These are phyloP conservation scores for Orbilia blumenaviensis DNA, from an alignment of 2,329 filamentous ascomycete species.

Conservation along the genomic window DNA sequence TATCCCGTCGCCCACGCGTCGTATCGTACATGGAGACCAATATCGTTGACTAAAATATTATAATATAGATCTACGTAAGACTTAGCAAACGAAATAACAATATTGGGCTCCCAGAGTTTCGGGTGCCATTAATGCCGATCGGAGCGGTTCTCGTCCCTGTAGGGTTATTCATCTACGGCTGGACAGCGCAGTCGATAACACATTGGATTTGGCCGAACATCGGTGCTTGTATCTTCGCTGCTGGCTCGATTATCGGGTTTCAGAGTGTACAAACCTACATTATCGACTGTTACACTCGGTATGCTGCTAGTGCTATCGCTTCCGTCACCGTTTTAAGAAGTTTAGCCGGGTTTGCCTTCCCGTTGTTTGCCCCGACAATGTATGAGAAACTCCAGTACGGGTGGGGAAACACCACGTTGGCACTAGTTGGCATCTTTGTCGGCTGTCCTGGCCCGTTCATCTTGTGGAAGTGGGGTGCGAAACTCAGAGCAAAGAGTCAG, in stretches of 20 bases:
- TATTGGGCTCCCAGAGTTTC: conserved; percentile 63
- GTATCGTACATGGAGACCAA: conserved; percentile 46
- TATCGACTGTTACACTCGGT: conserved; percentile 67
- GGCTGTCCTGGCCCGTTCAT: conserved; percentile 46
- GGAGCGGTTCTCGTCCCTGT: conserved; percentile 67
- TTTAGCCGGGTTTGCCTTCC: conserved; percentile 69
- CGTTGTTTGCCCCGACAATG: conserved; percentile 68
- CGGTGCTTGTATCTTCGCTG: conserved; percentile 67
- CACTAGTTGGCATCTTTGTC: conserved; percentile 62
- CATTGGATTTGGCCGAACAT: conserved; percentile 72
- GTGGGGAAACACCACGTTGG: conserved; percentile 65
- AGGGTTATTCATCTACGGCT: conserved; percentile 70
- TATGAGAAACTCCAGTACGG: conserved; percentile 64
- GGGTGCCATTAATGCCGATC: conserved; percentile 68
- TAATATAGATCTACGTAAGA: conserved; percentile 60
- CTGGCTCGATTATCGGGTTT: conserved; percentile 68
- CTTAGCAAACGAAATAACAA: conserved; percentile 59
- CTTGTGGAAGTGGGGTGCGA: conserved; percentile 48
- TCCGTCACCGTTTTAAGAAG: conserved; percentile 68
- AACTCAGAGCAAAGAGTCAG: conserved; percentile 44
- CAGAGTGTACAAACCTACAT: conserved; percentile 71
- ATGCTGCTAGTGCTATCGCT: conserved; percentile 66
- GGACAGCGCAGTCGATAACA: conserved; percentile 66
- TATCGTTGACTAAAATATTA: conserved; percentile 35
- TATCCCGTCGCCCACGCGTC: conserved; percentile 56